Base-by-base conservation (phyloP, 495 filamentous ascomycete genomes). In the Aspergillus funiculosus region DNA sequence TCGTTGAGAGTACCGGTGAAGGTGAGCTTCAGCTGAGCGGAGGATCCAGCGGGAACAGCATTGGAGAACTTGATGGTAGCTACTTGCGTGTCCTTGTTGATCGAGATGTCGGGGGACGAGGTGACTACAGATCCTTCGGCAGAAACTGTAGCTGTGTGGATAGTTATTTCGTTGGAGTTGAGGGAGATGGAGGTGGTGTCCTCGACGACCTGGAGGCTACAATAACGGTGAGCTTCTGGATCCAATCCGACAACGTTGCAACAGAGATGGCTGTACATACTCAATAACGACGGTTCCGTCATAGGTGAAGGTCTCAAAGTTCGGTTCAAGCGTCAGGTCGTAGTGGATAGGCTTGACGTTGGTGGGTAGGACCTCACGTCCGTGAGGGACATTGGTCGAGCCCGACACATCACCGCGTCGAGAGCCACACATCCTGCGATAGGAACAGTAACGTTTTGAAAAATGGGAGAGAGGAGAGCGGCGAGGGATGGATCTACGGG, bases 141-240 rank as follows among this genome's bases (percentile, higher is more conserved):
- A 10, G 57, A 63, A 54, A 98, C 66, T 34, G 75, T 79, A 51
- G 84, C 85, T 46, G 73, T 80, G 60, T 91, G 81, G 53, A 96
- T 86, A 18, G 91, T 80, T 53, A 98, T 73, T 55, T 96, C 85
- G 52, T 88, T 70, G 40, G 86, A 82, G 64, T 98, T 94, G 51
- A 98, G 78, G 26, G 88, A 81, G 58, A 98, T 82, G 18, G 86
- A 88, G 52, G 73, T 87, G 50, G 87, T 85, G 53, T 92, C 85
- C 59, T 95, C 87, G 46, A 75, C 73, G 26, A 96, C 83, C 58
- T 95, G 84, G 56, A 98, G 79, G 53, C 74, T 72, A 59, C 34
- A 43, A 25, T 48, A 9, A 40, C 17, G 10, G 43, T 54, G 9
- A 56, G 48, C 28, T 47, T 17, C 20, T 25, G 7, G 42, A 36